Percentiles rank a stretch among this genome's conserved stretches.
phyloP scores from a whole-genome alignment of 148 eudicot genomes.

The Rhododendron mucronatum region DNA sequence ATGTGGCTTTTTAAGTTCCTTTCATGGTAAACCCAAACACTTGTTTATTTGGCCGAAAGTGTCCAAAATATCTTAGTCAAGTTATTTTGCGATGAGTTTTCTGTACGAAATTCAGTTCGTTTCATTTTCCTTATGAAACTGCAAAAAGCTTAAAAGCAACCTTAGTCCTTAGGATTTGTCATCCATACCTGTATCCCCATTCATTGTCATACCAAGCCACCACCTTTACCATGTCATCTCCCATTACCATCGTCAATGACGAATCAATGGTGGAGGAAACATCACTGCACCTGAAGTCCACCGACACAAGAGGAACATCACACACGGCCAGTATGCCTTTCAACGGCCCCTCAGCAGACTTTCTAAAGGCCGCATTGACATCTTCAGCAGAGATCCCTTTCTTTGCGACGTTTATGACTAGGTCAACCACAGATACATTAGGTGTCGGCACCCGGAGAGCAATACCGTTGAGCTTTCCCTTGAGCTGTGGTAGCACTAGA shows the following conservation, averaged over 20 bases:
- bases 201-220: constrained; percentile 99
- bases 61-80: not conserved
- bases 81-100: not conserved
- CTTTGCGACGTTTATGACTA: constrained; percentile 86
- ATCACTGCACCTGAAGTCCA: constrained; percentile 85
- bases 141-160: not conserved
- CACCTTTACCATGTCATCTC: constrained; percentile 99
- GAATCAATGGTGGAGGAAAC: constrained; percentile 92
- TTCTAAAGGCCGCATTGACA: constrained; percentile 87
- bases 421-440: constrained; percentile 96
- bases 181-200: constrained; percentile 92
- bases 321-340: constrained; percentile 85
- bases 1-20: not conserved
- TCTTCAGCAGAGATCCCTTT: constrained; percentile 90
- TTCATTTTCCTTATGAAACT: not conserved
- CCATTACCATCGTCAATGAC: constrained; percentile 99
- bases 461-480: constrained; percentile 97
- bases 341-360: constrained; percentile 89
- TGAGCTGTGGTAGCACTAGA: constrained; percentile 90
- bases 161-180: not conserved
- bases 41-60: not conserved
- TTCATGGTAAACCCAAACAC: not conserved
- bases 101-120: not conserved
- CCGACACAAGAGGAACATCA: constrained; percentile 86
- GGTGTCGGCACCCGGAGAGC: constrained; percentile 98